Base-by-base conservation (phyloP, 2,329 filamentous ascomycete species). In the Gnomoniopsis sp. region DNA sequence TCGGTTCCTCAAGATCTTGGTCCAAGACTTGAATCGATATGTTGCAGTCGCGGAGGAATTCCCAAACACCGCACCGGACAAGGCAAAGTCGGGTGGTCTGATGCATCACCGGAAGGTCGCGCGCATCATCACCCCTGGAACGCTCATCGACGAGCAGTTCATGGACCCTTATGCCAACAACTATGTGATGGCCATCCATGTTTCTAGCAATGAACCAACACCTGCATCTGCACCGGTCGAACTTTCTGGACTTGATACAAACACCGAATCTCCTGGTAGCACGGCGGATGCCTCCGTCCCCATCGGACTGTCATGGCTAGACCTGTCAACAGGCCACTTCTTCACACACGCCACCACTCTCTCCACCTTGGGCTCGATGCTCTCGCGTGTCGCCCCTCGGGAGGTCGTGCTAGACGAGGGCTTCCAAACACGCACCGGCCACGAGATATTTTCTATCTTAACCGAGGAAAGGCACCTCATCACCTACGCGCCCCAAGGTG, bases 1-100 rank as follows among this genome's bases (percentile, higher is more conserved):
- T 69, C 87, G 92, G 23, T 97, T 92, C 72, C 84, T 99, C 66
- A 98, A 97, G 73, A 86, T 91, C 62, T 83, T 99, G 21, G 95
- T 99, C 3, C 89, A 96, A 71, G 95, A 98, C 69, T 77, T 95
- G 49, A 90, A 89, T 71, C 89, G 90, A 68, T 91, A 96, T 73
- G 95, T 99, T 62, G 95, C 95, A 50, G 89, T 99, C 63, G 92
- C 91, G 49, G 93, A 99, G 71, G 95, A 99, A 72, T 93, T 96
- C 66, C 86, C 89, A 19, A 90, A 95, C 67, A 82, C 86, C 63
- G 79, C 84, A 4, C 79, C 86, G 3, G 85, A 85, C 57, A 91
- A 85, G 72, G 77, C 88, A 64, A 93, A 88, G 69, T 82, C 86
- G 21, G 90, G 90, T 15, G 91, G 91, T 3, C 76, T 93, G 63